These are phyloP conservation scores for Brassica juncea DNA, from an alignment of 345 rosid species.

Conservation along the genomic window DNA sequence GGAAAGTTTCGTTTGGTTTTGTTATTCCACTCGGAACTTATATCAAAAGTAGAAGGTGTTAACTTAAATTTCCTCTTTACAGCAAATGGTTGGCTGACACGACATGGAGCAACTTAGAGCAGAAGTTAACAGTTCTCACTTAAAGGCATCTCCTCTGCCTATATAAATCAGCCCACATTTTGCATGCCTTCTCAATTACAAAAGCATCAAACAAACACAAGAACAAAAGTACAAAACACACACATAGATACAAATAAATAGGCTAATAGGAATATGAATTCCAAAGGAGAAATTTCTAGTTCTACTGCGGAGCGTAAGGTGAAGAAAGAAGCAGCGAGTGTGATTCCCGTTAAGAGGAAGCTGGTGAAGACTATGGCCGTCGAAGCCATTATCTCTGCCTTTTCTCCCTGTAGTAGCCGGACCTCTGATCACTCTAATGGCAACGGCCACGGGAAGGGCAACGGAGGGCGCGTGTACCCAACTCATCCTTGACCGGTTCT, in stretches of 20 bases:
- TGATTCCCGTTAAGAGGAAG: constrained; percentile 38
- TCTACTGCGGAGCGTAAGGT: constrained; percentile 8
- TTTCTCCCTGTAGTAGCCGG: constrained; percentile 17
- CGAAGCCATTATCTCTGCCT: constrained; percentile 28
- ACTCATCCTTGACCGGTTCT: constrained; percentile 4
- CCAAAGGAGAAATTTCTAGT: constrained; percentile 15
- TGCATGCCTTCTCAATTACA: background rate
- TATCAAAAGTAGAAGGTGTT: background rate
- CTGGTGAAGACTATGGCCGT: constrained; percentile 32
- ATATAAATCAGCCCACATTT: background rate
- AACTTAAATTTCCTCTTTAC: background rate
- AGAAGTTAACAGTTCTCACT: background rate
- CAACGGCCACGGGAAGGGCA: constrained; percentile 2
- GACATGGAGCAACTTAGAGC: background rate
- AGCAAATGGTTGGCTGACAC: constrained; percentile 1
- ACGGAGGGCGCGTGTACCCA: constrained; percentile 21
- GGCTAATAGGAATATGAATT: constrained; percentile 26
- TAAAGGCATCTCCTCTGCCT: background rate
- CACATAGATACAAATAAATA: background rate
- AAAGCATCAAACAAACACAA: background rate
- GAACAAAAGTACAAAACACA: background rate
- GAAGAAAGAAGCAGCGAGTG: constrained; percentile 33
- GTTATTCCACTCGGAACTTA: background rate
- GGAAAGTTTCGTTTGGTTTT: background rate
- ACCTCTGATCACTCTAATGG: constrained; percentile 14